phyloP scores from a whole-genome alignment of 441 rosid species.

The Arabidopsis lyrata region DNA sequence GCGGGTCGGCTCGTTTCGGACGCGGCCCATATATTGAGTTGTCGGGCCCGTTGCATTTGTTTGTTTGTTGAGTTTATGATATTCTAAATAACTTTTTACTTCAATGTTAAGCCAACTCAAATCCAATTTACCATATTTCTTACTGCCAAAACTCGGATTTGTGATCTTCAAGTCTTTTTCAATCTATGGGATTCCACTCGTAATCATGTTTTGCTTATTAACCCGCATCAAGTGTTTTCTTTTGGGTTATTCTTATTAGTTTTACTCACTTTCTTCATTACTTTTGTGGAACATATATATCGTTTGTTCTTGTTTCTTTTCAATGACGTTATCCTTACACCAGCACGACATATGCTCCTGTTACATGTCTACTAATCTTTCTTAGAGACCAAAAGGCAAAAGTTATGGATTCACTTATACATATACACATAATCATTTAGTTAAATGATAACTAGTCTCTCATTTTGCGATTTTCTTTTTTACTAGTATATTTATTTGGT shows the following conservation, averaged over 20 bases:
- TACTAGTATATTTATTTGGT: not conserved
- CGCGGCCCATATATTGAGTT: not conserved
- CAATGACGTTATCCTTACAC: constrained; percentile 25
- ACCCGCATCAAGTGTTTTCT: not conserved
- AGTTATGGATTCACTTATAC: not conserved
- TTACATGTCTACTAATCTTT: not conserved
- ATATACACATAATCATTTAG: not conserved
- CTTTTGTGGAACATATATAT: not conserved
- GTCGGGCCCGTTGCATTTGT: not conserved
- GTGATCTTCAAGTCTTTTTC: not conserved
- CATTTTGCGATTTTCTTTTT: not conserved
- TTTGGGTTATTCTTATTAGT: not conserved
- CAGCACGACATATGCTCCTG: constrained; percentile 3
- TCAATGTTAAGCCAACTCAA: not conserved
- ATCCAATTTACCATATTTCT: not conserved
- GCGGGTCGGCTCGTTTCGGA: not conserved
- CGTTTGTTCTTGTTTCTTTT: not conserved
- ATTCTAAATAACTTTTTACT: not conserved
- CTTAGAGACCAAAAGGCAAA: not conserved
- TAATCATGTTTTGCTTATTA: not conserved
- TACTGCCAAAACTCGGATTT: not conserved
- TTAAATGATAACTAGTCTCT: not conserved
- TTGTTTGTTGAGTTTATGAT: not conserved
- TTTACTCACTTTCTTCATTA: constrained; percentile 1
- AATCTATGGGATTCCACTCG: not conserved